phyloP scores from a whole-genome alignment of 2,329 filamentous ascomycete species.

The Calonectria leucothoes region DNA sequence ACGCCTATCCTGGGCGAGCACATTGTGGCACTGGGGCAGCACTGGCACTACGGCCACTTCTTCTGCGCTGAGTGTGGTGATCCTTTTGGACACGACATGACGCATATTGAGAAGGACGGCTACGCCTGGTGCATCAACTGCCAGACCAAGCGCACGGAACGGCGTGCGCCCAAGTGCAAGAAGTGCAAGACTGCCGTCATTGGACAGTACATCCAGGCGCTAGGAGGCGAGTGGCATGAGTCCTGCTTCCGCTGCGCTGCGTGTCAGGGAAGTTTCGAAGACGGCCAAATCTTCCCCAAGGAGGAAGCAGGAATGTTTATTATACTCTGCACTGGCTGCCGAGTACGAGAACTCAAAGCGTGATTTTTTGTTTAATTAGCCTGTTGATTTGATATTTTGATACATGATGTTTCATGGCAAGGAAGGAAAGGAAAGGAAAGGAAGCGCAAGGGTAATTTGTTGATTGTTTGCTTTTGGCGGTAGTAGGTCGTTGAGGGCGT shows the following conservation, averaged over 20 bases:
- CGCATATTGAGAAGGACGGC: conserved; percentile 91
- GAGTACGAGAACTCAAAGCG: conserved; percentile 69
- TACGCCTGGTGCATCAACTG: conserved; percentile 97
- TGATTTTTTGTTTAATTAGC: conserved; percentile 37
- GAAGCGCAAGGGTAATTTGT: conserved; percentile 23
- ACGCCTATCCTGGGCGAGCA: conserved; percentile 97
- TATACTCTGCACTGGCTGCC: conserved; percentile 71
- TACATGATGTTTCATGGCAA: conserved; percentile 17
- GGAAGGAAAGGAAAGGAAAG: neutral
- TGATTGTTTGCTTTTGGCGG: conserved; percentile 14
- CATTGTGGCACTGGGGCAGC: conserved; percentile 90
- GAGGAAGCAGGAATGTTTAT: conserved; percentile 61
- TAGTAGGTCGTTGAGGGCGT: conserved; percentile 17
- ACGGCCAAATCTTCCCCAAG: conserved; percentile 74
- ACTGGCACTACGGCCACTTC: conserved; percentile 98
- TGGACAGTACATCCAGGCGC: conserved; percentile 88
- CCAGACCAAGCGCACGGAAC: conserved; percentile 90
- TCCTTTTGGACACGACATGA: conserved; percentile 81
- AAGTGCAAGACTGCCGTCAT: conserved; percentile 87
- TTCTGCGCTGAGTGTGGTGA: conserved; percentile 99
- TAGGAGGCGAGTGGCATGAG: conserved; percentile 94
- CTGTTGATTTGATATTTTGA: conserved; percentile 6
- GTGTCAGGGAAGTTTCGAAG: conserved; percentile 70
- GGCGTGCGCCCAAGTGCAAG: conserved; percentile 87
- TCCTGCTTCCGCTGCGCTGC: conserved; percentile 86